Evolutionary conservation across 2,329 filamentous ascomycete species (phyloP).

Genomic region (Alternaria ventricosa): DNA sequence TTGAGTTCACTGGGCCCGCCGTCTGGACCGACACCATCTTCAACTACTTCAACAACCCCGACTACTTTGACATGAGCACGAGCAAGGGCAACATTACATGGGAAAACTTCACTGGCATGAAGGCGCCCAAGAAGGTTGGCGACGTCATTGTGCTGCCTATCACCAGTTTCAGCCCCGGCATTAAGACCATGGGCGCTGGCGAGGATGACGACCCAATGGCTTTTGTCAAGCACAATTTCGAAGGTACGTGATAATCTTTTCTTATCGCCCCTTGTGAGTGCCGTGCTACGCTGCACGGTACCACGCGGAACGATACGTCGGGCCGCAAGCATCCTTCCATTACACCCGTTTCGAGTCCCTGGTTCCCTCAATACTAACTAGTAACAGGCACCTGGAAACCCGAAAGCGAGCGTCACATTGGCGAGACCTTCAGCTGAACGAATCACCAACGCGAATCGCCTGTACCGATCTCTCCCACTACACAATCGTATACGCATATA

Average conservation of each 20-base stretch:
- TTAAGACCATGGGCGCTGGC: conserved; percentile 89
- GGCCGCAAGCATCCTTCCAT: background rate
- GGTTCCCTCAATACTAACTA: conserved; percentile 30
- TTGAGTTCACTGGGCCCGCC: conserved; percentile 93
- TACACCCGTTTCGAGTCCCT: conserved; percentile 3
- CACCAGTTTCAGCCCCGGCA: conserved; percentile 95
- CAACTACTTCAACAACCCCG: conserved; percentile 88
- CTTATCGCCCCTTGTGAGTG: background rate
- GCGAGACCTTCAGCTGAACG: conserved; percentile 38
- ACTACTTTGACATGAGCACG: conserved; percentile 81
- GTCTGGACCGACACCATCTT: conserved; percentile 95
- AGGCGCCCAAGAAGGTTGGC: conserved; percentile 81
- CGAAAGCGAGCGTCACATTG: conserved; percentile 44
- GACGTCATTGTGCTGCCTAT: conserved; percentile 95
- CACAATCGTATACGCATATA: background rate
- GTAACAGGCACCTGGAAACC: conserved; percentile 46
- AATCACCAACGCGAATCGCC: background rate
- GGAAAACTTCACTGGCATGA: conserved; percentile 88
- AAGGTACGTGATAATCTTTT: conserved; percentile 67
- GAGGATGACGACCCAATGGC: conserved; percentile 93
- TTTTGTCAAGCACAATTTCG: conserved; percentile 96
- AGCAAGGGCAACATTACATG: conserved; percentile 79
- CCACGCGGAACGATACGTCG: background rate
- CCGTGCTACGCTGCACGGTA: conserved; percentile 3
- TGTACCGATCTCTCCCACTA: background rate